Evolutionary conservation across 2,329 filamentous ascomycete genomes (phyloP).

Genomic region (Macrophomina pseudophaseolina): DNA sequence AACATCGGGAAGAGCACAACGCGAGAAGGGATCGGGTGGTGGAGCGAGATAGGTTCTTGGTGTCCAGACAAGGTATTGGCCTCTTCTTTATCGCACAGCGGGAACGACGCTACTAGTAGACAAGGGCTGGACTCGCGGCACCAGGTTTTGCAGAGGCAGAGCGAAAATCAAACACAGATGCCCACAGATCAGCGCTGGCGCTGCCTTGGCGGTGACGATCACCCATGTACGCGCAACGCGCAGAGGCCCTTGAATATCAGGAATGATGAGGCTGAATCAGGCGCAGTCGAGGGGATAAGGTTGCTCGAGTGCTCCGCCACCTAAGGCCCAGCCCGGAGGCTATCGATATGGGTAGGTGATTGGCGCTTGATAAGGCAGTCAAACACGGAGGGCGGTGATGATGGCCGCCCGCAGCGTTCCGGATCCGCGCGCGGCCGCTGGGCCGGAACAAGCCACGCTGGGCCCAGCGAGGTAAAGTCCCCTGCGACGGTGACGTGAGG

Average conservation of each 20-base stretch:
- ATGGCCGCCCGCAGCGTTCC: constrained; percentile 16
- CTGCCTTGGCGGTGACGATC: constrained; percentile 13
- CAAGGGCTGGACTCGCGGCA: background rate
- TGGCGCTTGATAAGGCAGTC: constrained; percentile 17
- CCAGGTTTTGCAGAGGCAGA: background rate
- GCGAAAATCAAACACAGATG: constrained; percentile 9
- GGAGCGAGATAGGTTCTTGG: background rate
- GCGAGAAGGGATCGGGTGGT: background rate
- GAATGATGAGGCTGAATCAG: background rate
- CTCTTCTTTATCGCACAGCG: background rate
- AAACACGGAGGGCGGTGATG: constrained; percentile 1
- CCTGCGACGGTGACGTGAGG: constrained; percentile 17
- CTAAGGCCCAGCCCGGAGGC: background rate
- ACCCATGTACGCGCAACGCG: constrained; percentile 12
- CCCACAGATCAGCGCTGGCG: constrained; percentile 17
- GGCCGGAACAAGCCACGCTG: constrained; percentile 15
- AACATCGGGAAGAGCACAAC: background rate
- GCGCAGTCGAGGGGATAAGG: background rate
- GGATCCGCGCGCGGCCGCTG: constrained; percentile 17
- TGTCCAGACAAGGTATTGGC: background rate
- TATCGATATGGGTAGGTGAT: constrained; percentile 14
- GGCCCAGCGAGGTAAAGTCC: constrained; percentile 7
- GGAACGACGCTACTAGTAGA: background rate
- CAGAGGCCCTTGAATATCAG: constrained; percentile 5
- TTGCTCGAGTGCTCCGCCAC: background rate